Evolutionary conservation across 2,329 filamentous ascomycete species (phyloP).

Genomic region (Aureobasidium mangrovei): DNA sequence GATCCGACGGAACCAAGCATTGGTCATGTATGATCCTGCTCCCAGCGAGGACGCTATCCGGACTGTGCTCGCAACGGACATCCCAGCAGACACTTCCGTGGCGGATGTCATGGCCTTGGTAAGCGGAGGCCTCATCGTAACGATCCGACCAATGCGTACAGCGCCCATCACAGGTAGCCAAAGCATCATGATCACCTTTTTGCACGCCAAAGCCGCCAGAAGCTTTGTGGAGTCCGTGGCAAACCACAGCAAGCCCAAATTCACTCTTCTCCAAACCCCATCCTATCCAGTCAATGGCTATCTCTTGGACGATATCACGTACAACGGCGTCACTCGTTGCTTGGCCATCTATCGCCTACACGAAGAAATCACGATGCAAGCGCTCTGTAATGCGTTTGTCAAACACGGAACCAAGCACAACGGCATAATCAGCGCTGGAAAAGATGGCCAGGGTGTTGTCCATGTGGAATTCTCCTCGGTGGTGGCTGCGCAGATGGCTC

Average conservation of each 20-base stretch:
- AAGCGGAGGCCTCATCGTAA: background rate
- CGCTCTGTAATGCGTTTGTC: background rate
- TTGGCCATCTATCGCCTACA: background rate
- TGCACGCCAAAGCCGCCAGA: background rate
- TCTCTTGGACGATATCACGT: background rate
- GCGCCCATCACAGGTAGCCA: background rate
- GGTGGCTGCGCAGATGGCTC: background rate
- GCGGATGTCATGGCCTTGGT: background rate
- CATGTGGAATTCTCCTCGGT: conserved; percentile 2
- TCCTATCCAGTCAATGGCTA: background rate
- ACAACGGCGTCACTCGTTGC: conserved; percentile 1
- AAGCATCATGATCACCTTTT: conserved; percentile 2
- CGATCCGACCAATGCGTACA: background rate
- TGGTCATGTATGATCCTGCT: background rate
- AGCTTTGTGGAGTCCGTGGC: background rate
- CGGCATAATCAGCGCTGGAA: background rate
- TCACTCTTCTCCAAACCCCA: background rate
- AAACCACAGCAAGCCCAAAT: background rate
- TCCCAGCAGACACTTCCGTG: background rate
- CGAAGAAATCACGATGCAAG: background rate
- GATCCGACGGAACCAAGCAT: background rate
- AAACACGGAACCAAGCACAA: background rate
- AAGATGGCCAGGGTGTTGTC: background rate
- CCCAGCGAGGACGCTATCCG: background rate
- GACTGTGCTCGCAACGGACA: background rate